These are phyloP conservation scores for Talaromyces thailandensis DNA, from an alignment of 495 filamentous ascomycete genomes.

Conservation along the genomic window DNA sequence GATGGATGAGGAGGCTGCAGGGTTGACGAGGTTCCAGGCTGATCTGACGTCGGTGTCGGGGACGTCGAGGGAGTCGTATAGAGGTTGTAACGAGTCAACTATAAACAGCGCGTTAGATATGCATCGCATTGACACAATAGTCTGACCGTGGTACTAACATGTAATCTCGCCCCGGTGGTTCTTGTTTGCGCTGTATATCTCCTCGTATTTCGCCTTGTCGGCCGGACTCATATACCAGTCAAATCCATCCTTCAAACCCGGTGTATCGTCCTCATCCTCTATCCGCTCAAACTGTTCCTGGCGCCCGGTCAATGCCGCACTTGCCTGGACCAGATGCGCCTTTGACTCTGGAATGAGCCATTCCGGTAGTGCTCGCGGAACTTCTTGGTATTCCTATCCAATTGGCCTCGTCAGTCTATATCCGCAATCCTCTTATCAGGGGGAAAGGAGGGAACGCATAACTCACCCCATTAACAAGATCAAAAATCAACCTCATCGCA, in stretches of 20 bases:
- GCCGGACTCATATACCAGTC: constrained; percentile 97
- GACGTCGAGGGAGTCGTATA: constrained; percentile 88
- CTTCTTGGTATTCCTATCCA: constrained; percentile 72
- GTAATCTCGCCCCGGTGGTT: constrained; percentile 76
- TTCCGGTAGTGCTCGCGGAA: constrained; percentile 75
- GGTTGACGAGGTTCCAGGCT: constrained; percentile 97
- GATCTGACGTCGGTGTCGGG: constrained; percentile 90
- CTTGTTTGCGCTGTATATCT: constrained; percentile 85
- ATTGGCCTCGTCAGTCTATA: background rate
- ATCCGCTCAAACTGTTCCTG: constrained; percentile 74
- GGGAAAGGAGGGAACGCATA: constrained; percentile 17
- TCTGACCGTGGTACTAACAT: constrained; percentile 42
- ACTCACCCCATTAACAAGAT: constrained; percentile 83
- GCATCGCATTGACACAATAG: background rate
- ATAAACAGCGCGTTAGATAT: constrained; percentile 5
- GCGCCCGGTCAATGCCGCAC: constrained; percentile 64
- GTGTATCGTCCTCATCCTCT: constrained; percentile 64
- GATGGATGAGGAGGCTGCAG: constrained; percentile 64
- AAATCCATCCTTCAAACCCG: constrained; percentile 87
- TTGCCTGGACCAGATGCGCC: constrained; percentile 88
- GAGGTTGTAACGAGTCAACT: constrained; percentile 72
- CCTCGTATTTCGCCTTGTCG: constrained; percentile 88
- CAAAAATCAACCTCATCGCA: constrained; percentile 95
- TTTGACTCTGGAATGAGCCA: constrained; percentile 97
- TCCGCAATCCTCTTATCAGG: background rate